Evolutionary conservation across 2,329 filamentous ascomycete species (phyloP).

Genomic region (Monosporascus ibericus): DNA sequence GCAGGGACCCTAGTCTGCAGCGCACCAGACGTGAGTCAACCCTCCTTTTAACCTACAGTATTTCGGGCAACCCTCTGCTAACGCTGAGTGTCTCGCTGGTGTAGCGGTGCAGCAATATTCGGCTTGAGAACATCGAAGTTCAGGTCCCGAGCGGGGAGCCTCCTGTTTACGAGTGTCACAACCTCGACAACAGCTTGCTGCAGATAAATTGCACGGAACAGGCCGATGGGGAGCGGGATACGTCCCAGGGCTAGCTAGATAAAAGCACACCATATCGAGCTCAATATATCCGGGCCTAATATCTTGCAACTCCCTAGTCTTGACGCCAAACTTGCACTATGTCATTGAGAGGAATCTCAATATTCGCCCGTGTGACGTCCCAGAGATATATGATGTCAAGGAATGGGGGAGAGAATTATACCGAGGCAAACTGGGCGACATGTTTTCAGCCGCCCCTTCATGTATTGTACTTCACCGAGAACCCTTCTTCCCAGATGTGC

Average conservation of each 20-base stretch:
- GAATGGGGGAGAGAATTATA: neutral
- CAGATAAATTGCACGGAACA: constrained; percentile 8
- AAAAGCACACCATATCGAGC: neutral
- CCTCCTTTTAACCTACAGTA: neutral
- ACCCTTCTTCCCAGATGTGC: neutral
- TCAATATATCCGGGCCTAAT: no score
- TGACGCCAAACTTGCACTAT: no score
- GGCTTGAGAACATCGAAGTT: constrained; percentile 11
- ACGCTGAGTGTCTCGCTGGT: neutral
- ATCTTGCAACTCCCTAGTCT: no score
- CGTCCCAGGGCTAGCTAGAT: constrained; percentile 3
- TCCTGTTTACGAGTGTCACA: constrained; percentile 13
- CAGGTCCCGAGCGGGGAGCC: constrained; percentile 10
- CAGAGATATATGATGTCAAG: no score
- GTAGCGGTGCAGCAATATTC: constrained; percentile 13
- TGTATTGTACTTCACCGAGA: neutral
- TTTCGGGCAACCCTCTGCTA: neutral
- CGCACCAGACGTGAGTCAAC: constrained; percentile 11
- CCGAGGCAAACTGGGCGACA: neutral
- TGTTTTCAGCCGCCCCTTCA: neutral
- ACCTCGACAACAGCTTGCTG: constrained; percentile 11
- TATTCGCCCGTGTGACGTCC: no score
- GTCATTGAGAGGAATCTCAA: no score
- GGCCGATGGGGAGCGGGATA: constrained; percentile 7
- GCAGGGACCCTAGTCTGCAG: constrained; percentile 14